Base-by-base conservation (phyloP, 345 rosid genomes). In the Linum usitatissimum region DNA sequence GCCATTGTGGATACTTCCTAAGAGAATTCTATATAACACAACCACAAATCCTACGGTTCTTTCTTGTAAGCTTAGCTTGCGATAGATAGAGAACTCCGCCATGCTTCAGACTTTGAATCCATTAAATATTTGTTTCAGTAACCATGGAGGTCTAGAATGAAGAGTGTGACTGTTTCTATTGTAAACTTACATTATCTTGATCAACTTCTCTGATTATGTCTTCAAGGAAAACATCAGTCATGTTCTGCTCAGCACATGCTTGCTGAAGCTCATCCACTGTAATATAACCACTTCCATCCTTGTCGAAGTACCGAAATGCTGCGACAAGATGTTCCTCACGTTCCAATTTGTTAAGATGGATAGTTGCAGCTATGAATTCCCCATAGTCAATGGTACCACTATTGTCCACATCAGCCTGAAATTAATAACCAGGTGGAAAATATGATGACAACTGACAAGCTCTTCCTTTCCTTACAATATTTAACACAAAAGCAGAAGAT, bases 291-390 rank as follows among this genome's bases (percentile, higher is more conserved):
- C 99, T 90, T 74, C 79, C 81, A 66, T 93, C 97, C 83, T 93
- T 90, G 70, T 93, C 99, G 68, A 93, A 93, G 76, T 93, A 93
- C 31, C 40, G 84, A 71, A 93, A 90, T 66, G 99, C 99, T 20
- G 97, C 91, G 59, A 93, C 87, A 14, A 93, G 99, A 84, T 93
- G 96, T 66, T 93, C 97, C 77, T 93, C 97, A 0, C 99, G 88
- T 68, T 93, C 99, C 76, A 93, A 71, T 70, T 93, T 93, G 74
- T 90, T 93, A 58, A 90, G 82, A 73, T 93, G 99, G 70, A 90
- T 83, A 18, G 94, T 93, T 38, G 99, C 99, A 66, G 97, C 99
- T 64, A 93, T 87, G 73, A 93, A 93, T 71, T 93, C 97, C 18
- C 94, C 90, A 59, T 93, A 93, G 64, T 93, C 97, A 31, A 93